Base-by-base conservation (phyloP, 148 eudicot genomes). In the Cornus suecica region DNA sequence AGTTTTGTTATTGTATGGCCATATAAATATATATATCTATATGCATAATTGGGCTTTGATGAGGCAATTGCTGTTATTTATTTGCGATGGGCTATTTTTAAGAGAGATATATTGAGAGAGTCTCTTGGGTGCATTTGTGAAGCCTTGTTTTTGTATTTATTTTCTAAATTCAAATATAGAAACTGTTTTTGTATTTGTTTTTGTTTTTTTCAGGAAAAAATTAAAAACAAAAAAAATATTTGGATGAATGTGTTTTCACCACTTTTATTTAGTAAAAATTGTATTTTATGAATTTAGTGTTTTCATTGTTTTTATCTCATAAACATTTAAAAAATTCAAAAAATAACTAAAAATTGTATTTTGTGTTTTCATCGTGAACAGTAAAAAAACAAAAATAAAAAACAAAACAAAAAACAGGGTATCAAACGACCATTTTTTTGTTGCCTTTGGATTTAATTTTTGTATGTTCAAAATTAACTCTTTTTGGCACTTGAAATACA, bases 1-100 rank as follows among this genome's bases (percentile, higher is more conserved):
- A 68, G 45, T 73, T 75, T 69, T 23, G 18, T 31, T 31, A 32
- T 0, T 31, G 26, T 31, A 67, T 62, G 27, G 11, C 14, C 23
- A 63, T 62, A 34, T 32, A 32, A n/a, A 8, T 18, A 66, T 66
- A 20, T 34, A 54, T 62, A n/a, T 51, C n/a, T 20, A 69, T 73
- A 71, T 82, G n/a, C n/a, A 62, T 68, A 70, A 65, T 78, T 58
- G 75, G 76, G 72, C 58, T 67, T 75, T 64, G 11, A 75, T 63
- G 82, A 72, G 70, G 82, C 66, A 56, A 62, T 14, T 45, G 65
- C 18, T 66, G 61, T 72, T 52, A 73, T 77, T 25, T 62, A 56
- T 32, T 30, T 77, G 58, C 48, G 60, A 73, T 81, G 52, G 42
- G 34, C 76, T 65, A 75, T 75, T 63, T 66, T 64, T 0, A 34